Evolutionary conservation across 179 eudicot species (phyloP).

Genomic region (Patellifolia procumbens): DNA sequence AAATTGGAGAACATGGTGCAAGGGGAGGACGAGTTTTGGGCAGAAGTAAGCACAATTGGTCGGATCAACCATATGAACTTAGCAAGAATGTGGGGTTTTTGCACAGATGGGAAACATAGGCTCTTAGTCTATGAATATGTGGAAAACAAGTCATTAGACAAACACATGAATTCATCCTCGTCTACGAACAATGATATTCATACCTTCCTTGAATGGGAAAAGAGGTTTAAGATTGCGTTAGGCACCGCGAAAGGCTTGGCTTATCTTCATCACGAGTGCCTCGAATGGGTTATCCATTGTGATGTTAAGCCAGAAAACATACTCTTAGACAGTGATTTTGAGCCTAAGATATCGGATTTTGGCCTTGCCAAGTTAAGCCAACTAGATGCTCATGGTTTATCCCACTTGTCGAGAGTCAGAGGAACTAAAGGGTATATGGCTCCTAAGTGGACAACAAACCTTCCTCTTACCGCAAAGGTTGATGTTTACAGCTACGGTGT

Average conservation of each 20-base stretch:
- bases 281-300: conserved; percentile 57
- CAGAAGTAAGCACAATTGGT: conserved; percentile 54
- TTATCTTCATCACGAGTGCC: conserved; percentile 53
- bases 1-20: conserved; percentile 39
- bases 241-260: conserved; percentile 55
- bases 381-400: conserved; percentile 35
- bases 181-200: neutral
- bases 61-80: conserved; percentile 52
- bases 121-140: conserved; percentile 46
- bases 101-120: conserved; percentile 36
- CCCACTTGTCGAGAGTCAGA: conserved; percentile 36
- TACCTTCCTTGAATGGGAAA: conserved; percentile 37
- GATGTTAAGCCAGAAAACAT: conserved; percentile 55
- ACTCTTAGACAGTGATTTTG: conserved; percentile 37
- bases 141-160: conserved; percentile 42
- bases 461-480: conserved; percentile 50
- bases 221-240: conserved; percentile 42
- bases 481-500: conserved; percentile 55
- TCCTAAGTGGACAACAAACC: conserved; percentile 46
- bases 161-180: conserved; percentile 30
- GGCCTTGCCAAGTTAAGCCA: conserved; percentile 47
- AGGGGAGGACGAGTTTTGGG: conserved; percentile 55
- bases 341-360: conserved; percentile 51
- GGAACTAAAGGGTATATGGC: conserved; percentile 64
- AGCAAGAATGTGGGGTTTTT: conserved; percentile 53